These are phyloP conservation scores for Cenococcum geophilum DNA, from an alignment of 495 filamentous ascomycete species.

Conservation along the genomic window DNA sequence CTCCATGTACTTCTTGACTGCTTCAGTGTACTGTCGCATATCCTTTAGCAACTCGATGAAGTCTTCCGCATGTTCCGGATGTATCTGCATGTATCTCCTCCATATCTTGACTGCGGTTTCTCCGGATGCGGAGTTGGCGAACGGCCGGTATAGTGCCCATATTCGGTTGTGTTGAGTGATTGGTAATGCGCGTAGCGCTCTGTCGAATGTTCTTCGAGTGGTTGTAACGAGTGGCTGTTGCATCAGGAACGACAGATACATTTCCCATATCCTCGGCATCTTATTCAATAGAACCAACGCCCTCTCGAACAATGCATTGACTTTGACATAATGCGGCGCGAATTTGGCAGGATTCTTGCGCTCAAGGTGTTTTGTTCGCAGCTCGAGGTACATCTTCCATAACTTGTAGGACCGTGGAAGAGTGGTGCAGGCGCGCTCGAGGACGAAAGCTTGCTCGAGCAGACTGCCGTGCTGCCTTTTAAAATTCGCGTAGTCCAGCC, in stretches of 20 bases:
- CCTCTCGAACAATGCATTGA: conserved; percentile 92
- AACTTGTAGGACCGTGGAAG: conserved; percentile 95
- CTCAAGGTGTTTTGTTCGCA: conserved; percentile 74
- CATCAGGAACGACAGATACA: conserved; percentile 89
- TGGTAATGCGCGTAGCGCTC: conserved; percentile 87
- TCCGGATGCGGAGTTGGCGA: conserved; percentile 88
- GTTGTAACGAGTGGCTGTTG: conserved; percentile 88
- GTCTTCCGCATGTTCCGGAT: conserved; percentile 92
- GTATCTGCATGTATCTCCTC: conserved; percentile 95
- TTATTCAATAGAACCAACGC: conserved; percentile 95
- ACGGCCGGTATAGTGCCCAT: conserved; percentile 86
- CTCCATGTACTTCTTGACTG: conserved; percentile 87
- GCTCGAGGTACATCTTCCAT: conserved; percentile 96
- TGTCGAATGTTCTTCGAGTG: conserved; percentile 87
- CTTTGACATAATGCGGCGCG: conserved; percentile 77
- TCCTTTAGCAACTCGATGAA: conserved; percentile 84
- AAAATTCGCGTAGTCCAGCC: conserved; percentile 90
- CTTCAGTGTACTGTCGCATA: conserved; percentile 80
- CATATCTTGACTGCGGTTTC: conserved; percentile 89
- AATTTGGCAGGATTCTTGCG: conserved; percentile 80
- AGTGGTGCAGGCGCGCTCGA: conserved; percentile 85
- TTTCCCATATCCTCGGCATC: conserved; percentile 98
- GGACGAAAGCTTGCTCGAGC: conserved; percentile 86
- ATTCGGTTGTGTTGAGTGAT: conserved; percentile 96
- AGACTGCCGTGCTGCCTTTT: conserved; percentile 81